A percentile compares a stretch with the other conserved stretches of the same genome.
These are phyloP conservation scores for Rhododendron kiyosumense DNA, from an alignment of 148 eudicot genomes.

Conservation along the genomic window DNA sequence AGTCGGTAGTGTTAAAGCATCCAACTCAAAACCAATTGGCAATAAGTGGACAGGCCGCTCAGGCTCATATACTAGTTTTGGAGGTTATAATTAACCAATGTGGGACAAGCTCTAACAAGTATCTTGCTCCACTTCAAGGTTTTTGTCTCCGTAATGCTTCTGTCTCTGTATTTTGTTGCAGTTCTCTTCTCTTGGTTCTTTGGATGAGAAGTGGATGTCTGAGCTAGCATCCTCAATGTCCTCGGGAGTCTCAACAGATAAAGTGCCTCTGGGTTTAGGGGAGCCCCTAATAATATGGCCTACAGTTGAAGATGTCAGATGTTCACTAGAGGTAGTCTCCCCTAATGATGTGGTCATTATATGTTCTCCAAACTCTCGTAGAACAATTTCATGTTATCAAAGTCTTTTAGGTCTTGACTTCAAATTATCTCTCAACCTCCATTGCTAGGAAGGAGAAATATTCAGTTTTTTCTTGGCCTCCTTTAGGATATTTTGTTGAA, in stretches of 20 bases:
- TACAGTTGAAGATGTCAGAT: slow-evolving; percentile 87
- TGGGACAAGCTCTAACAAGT: too few relatives aligned
- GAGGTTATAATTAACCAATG: too few relatives aligned
- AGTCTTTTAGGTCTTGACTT: neutral
- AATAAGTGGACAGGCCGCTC: too few relatives aligned
- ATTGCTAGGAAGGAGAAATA: neutral
- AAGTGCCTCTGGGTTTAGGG: slow-evolving; percentile 69
- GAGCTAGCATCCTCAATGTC: slow-evolving; percentile 84
- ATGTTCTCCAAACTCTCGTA: neutral
- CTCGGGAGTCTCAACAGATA: slow-evolving; percentile 67
- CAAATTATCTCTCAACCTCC: neutral
- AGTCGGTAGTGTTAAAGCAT: too few relatives aligned
- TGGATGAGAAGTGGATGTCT: slow-evolving; percentile 98
- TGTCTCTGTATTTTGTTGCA: slow-evolving; percentile 26
- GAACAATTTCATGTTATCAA: neutral
- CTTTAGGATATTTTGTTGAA: neutral
- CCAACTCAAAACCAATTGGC: too few relatives aligned
- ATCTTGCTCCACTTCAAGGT: neutral
- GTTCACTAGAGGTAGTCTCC: slow-evolving; percentile 75
- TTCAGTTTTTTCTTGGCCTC: neutral
- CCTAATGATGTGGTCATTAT: neutral
- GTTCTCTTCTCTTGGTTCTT: slow-evolving; percentile 97
- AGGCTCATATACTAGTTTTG: too few relatives aligned
- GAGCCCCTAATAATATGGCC: slow-evolving; percentile 88
- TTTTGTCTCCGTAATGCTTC: slow-evolving; percentile 2